phyloP scores from a whole-genome alignment of 495 filamentous ascomycete species.

The Penicillium paxilli region DNA sequence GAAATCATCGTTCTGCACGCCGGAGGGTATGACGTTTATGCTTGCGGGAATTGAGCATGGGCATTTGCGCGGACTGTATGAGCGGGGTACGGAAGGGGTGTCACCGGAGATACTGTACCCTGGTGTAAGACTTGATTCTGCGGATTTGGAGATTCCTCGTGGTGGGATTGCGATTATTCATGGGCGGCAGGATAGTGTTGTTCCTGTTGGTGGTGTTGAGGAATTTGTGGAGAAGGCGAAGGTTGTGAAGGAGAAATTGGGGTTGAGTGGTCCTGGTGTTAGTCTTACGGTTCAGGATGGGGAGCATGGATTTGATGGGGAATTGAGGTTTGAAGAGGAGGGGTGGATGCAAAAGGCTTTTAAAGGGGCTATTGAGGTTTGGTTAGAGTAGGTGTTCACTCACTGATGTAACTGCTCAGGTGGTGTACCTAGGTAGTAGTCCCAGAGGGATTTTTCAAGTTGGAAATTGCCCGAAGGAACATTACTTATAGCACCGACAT shows the following conservation, averaged over 20 bases:
- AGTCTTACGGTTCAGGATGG: conserved; percentile 23
- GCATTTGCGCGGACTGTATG: conserved; percentile 12
- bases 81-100: conserved; percentile 14
- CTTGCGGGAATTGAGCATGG: conserved; percentile 19
- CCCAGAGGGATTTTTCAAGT: too few relatives aligned
- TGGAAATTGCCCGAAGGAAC: too few relatives aligned
- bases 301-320: conserved; percentile 31
- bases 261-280: conserved; percentile 15
- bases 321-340: conserved; percentile 13
- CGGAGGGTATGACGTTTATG: conserved; percentile 14
- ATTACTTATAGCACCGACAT: too few relatives aligned
- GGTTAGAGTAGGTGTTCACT: conserved; percentile 29
- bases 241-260: too few relatives aligned
- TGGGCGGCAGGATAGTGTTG: conserved; percentile 22
- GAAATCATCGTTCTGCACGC: conserved; percentile 4
- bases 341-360: conserved; percentile 21
- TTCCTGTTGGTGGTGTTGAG: conserved; percentile 21
- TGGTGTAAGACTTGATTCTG: conserved; percentile 15
- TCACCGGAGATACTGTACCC: conserved; percentile 16
- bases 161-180: conserved; percentile 29
- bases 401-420: too few relatives aligned
- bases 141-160: conserved; percentile 14
- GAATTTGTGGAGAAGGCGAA: conserved; percentile 24
- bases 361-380: conserved; percentile 14
- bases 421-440: too few relatives aligned